phyloP scores from a whole-genome alignment of 306 rosid genomes.

The Amphicarpaea edgeworthii region DNA sequence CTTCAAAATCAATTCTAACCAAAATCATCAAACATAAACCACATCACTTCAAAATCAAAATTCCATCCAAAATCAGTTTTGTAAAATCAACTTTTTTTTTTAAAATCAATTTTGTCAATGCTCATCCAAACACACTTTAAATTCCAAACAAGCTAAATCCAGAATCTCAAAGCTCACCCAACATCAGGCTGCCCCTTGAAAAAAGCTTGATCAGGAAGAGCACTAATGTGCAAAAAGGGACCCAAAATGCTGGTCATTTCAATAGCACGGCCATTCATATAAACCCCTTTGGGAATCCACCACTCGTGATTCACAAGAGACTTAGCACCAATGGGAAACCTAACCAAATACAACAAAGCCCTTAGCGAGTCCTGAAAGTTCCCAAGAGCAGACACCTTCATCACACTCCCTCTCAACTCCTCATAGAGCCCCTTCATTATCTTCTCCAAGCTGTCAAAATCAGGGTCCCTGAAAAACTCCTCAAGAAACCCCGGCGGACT shows the following conservation, averaged over 20 bases:
- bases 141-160: conserved; percentile 22
- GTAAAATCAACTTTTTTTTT: too few species aligned
- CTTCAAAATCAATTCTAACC: too few species aligned
- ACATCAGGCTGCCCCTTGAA: conserved; percentile 93
- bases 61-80: too few species aligned
- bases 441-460: conserved; percentile 79
- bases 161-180: conserved; percentile 70
- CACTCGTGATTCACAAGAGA: conserved; percentile 81
- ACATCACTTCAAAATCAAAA: too few species aligned
- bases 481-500: conserved; percentile 92
- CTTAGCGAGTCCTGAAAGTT: conserved; percentile 86
- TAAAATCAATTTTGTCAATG: too few species aligned
- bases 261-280: conserved; percentile 96
- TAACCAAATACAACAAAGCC: conserved; percentile 79
- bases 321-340: conserved; percentile 84
- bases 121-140: too few species aligned
- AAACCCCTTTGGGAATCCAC: conserved; percentile 93
- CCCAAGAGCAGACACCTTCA: conserved; percentile 92
- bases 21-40: too few species aligned
- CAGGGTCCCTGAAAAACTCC: conserved; percentile 82
- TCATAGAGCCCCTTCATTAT: conserved; percentile 85
- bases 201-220: conserved; percentile 80
- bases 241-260: conserved; percentile 98
- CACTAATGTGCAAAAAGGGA: conserved; percentile 89
- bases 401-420: conserved; percentile 82